These are phyloP conservation scores for Aureobasidium sp. DNA, from an alignment of 2,329 filamentous ascomycete species.

Conservation along the genomic window DNA sequence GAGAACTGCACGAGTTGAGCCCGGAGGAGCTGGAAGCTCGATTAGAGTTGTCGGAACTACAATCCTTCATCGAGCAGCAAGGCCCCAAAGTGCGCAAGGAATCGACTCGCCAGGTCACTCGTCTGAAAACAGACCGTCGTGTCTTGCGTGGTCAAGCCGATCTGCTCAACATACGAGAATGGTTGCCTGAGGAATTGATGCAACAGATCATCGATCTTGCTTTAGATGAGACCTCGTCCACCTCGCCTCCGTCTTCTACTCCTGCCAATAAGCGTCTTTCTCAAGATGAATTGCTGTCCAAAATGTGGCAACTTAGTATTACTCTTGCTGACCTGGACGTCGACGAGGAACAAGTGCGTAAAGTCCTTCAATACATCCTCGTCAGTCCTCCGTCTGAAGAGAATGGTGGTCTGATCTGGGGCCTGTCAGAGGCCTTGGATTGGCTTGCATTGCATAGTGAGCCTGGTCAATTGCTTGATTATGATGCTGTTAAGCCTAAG, in stretches of 20 bases:
- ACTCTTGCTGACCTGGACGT: constrained; percentile 65
- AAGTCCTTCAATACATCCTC: constrained; percentile 59
- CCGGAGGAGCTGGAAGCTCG: constrained; percentile 87
- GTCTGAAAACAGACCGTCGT: constrained; percentile 78
- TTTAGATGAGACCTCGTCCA: constrained; percentile 51
- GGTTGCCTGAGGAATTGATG: constrained; percentile 73
- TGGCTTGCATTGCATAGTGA: constrained; percentile 78
- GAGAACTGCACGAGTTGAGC: constrained; percentile 50
- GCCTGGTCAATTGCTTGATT: constrained; percentile 25
- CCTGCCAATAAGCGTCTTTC: constrained; percentile 26
- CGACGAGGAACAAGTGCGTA: constrained; percentile 52
- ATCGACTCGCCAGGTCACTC: constrained; percentile 64
- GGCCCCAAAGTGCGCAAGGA: constrained; percentile 73
- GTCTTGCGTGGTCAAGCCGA: constrained; percentile 74
- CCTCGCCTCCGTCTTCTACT: constrained; percentile 25
- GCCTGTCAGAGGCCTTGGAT: constrained; percentile 78
- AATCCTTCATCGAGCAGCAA: constrained; percentile 78
- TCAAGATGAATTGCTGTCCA: constrained; percentile 72
- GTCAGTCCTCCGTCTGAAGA: constrained; percentile 54
- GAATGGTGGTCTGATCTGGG: constrained; percentile 61
- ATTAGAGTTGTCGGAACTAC: constrained; percentile 83
- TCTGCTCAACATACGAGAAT: constrained; percentile 62
- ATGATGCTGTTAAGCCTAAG: constrained; percentile 27
- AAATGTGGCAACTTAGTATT: constrained; percentile 77
- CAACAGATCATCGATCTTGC: constrained; percentile 70